A percentile compares a stretch with the other conserved stretches of the same genome.
Evolutionary conservation across 2,329 filamentous ascomycete species (phyloP).

Genomic region (Eutypa lata): DNA sequence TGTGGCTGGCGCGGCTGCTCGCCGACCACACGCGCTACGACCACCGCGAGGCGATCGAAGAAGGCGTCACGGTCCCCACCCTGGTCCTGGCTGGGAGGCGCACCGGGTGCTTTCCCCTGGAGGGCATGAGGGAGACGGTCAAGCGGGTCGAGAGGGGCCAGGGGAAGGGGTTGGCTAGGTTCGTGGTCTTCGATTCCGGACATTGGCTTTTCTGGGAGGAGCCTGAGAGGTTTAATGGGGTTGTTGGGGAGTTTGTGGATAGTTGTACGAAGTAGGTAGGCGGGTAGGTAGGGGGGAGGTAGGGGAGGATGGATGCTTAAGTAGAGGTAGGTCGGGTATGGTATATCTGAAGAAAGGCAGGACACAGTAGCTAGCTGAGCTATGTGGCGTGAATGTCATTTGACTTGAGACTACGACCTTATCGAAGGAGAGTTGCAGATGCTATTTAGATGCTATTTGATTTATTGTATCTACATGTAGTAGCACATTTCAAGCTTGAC

Average conservation of each 20-base stretch:
- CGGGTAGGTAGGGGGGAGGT: too few relatives aligned
- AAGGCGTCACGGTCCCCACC: constrained; percentile 29
- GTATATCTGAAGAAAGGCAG: too few relatives aligned
- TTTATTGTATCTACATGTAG: too few relatives aligned
- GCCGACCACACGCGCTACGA: constrained; percentile 40
- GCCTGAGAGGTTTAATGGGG: constrained; percentile 33
- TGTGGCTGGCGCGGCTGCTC: constrained; percentile 35
- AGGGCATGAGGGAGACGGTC: constrained; percentile 35
- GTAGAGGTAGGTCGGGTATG: too few relatives aligned
- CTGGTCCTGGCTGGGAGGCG: constrained; percentile 34
- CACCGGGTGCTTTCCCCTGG: constrained; percentile 36
- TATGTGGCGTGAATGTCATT: too few relatives aligned
- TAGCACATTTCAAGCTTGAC: too few relatives aligned
- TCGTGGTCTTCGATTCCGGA: constrained; percentile 32
- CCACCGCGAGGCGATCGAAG: constrained; percentile 38
- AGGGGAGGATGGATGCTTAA: too few relatives aligned
- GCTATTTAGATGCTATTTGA: too few relatives aligned
- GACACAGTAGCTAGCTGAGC: too few relatives aligned
- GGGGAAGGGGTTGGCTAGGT: constrained; percentile 18
- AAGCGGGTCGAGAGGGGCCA: constrained; percentile 18
- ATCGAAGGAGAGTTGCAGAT: too few relatives aligned
- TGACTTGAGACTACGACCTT: too few relatives aligned
- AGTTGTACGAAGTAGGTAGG: too few relatives aligned
- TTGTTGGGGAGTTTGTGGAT: constrained; percentile 29
- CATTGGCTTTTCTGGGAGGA: constrained; percentile 42